These are phyloP conservation scores for Leccinum fibrillosum DNA, from an alignment of 768 basidiomycete species.

Conservation along the genomic window DNA sequence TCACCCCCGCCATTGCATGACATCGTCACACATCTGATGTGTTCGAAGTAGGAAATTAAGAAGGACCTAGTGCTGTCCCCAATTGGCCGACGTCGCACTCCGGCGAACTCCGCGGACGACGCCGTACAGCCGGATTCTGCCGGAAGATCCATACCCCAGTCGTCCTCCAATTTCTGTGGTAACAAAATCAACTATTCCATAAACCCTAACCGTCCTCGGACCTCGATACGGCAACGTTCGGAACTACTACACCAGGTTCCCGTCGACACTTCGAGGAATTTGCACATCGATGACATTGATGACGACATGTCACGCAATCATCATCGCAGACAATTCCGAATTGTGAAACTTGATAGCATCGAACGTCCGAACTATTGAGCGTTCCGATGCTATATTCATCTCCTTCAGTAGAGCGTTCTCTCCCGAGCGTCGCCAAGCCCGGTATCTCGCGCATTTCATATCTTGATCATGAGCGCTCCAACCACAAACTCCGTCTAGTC, in stretches of 20 bases:
- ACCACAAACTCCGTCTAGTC: neutral
- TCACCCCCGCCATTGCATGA: no score
- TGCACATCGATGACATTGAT: no score
- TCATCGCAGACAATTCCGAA: neutral
- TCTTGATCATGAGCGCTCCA: neutral
- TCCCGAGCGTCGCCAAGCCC: neutral
- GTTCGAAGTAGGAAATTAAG: no score
- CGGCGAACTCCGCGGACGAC: no score
- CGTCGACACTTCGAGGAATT: neutral
- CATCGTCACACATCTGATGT: no score
- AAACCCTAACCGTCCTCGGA: no score
- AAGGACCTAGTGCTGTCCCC: no score
- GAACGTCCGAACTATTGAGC: neutral
- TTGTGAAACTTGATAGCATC: neutral
- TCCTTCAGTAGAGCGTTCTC: neutral
- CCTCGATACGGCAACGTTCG: neutral
- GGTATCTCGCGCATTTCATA: neutral
- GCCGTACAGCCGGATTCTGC: no score
- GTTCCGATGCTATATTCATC: neutral
- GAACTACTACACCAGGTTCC: neutral
- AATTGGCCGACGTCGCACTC: no score
- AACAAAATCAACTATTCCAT: no score
- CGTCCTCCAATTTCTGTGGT: no score
- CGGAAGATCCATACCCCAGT: no score
- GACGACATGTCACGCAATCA: neutral